Percentiles rank a stretch among this genome's conserved stretches.
phyloP scores from a whole-genome alignment of 768 basidiomycete genomes.

The Mycena capillaripes region DNA sequence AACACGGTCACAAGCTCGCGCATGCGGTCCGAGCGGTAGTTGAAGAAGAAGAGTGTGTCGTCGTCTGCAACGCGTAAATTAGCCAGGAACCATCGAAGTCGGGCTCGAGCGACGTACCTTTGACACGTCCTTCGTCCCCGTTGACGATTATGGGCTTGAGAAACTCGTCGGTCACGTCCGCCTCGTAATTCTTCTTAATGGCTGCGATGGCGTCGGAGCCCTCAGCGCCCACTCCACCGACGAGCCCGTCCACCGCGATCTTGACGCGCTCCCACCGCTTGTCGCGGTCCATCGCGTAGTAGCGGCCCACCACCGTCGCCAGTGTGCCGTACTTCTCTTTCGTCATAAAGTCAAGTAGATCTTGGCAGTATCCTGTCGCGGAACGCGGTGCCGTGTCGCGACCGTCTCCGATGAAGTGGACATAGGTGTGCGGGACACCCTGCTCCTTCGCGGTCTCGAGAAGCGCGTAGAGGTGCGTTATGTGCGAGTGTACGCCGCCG shows the following conservation, averaged over 20 bases:
- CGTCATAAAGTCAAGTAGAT: constrained; percentile 83
- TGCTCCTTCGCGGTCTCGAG: constrained; percentile 91
- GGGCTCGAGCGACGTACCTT: too few relatives aligned
- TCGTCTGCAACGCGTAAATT: constrained; percentile 60
- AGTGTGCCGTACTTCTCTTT: constrained; percentile 86
- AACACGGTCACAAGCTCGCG: constrained; percentile 89
- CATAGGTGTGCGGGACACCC: constrained; percentile 87
- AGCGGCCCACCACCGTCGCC: constrained; percentile 89
- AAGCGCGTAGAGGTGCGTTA: constrained; percentile 89
- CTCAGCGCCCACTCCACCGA: constrained; percentile 71
- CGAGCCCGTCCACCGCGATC: constrained; percentile 70
- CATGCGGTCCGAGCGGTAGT: too few relatives aligned
- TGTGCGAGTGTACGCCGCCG: constrained; percentile 97
- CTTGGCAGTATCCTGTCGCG: constrained; percentile 80
- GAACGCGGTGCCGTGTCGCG: constrained; percentile 94
- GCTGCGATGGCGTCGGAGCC: too few relatives aligned
- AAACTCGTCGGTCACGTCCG: too few relatives aligned
- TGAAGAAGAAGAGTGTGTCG: constrained; percentile 96
- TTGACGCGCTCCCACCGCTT: not conserved
- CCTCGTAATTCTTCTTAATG: too few relatives aligned
- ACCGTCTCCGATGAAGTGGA: constrained; percentile 98
- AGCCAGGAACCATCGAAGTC: too few relatives aligned
- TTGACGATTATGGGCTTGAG: too few relatives aligned
- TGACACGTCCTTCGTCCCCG: too few relatives aligned
- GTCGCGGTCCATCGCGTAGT: constrained; percentile 90